phyloP scores from a whole-genome alignment of 2,329 filamentous ascomycete genomes.

The Leptoxyphium fumago region DNA sequence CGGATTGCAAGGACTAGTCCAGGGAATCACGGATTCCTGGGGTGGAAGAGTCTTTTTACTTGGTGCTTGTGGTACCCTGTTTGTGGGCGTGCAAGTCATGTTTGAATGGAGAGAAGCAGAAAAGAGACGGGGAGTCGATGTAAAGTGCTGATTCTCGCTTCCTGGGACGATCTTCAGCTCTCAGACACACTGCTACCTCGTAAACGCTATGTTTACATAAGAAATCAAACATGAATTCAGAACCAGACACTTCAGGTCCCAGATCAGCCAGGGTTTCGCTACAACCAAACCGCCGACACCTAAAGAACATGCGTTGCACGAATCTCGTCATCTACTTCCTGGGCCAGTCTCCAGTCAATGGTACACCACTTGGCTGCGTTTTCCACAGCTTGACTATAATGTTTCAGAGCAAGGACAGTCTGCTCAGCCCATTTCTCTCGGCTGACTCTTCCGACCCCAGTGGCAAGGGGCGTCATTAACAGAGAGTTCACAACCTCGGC shows the following conservation, averaged over 20 bases:
- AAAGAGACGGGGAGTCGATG: slow-evolving; percentile 60
- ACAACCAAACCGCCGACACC: too few species aligned
- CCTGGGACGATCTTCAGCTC: too few species aligned
- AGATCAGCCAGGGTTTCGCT: too few species aligned
- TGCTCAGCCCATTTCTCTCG: slow-evolving; percentile 36
- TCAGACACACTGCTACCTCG: too few species aligned
- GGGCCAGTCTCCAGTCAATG: slow-evolving; percentile 24
- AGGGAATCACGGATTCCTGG: slow-evolving; percentile 61
- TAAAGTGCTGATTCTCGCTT: slow-evolving; percentile 52
- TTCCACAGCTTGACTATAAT: slow-evolving; percentile 34
- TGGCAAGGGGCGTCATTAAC: slow-evolving; percentile 39
- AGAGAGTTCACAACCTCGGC: slow-evolving; percentile 26
- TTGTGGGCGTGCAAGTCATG: slow-evolving; percentile 84
- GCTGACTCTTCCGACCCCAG: slow-evolving; percentile 33
- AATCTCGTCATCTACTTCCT: slow-evolving; percentile 14
- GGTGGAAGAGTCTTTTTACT: slow-evolving; percentile 61
- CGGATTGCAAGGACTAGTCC: slow-evolving; percentile 62
- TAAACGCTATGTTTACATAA: too few species aligned
- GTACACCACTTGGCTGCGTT: slow-evolving; percentile 28
- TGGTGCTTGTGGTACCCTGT: slow-evolving; percentile 57
- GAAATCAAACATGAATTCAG: too few species aligned
- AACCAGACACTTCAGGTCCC: too few species aligned
- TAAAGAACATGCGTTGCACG: background rate
- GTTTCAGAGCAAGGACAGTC: slow-evolving; percentile 36
- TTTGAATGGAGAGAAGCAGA: slow-evolving; percentile 86